These are phyloP conservation scores for Neocatenulostroma microsporum DNA, from an alignment of 2,329 filamentous ascomycete species.

Conservation along the genomic window DNA sequence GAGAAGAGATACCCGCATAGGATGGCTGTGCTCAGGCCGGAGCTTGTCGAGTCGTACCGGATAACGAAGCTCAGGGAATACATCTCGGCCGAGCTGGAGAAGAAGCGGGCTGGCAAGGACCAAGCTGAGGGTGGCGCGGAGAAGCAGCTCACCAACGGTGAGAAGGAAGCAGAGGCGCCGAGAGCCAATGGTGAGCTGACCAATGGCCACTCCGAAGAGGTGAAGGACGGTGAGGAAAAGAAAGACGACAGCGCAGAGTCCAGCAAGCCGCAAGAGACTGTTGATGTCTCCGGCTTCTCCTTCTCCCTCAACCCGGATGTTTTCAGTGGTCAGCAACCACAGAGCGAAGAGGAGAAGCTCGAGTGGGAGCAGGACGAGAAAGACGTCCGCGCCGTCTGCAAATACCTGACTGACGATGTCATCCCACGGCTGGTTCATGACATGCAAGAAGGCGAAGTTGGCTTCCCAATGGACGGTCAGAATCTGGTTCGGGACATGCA, in stretches of 20 bases:
- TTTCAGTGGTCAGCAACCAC: conserved; percentile 84
- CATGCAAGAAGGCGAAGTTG: conserved; percentile 83
- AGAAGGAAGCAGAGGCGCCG: conserved; percentile 17
- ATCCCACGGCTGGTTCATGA: conserved; percentile 83
- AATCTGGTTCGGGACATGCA: conserved; percentile 83
- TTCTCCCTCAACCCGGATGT: conserved; percentile 91
- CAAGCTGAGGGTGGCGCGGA: conserved; percentile 10
- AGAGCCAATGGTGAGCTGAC: conserved; percentile 4
- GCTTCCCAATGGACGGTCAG: conserved; percentile 97
- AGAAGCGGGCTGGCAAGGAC: conserved; percentile 42
- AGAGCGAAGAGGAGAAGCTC: conserved; percentile 82
- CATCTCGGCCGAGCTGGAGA: conserved; percentile 69
- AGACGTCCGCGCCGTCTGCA: conserved; percentile 76
- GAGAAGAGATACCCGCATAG: conserved; percentile 72
- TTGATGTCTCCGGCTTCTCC: conserved; percentile 80
- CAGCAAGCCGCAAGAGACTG: conserved; percentile 51
- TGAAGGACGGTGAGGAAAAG: conserved; percentile 20
- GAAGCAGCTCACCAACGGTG: conserved; percentile 26
- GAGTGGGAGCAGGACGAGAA: conserved; percentile 77
- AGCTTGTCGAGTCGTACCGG: conserved; percentile 80
- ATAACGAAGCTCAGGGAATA: conserved; percentile 83
- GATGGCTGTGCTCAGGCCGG: conserved; percentile 88
- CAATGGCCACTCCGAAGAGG: conserved; percentile 15
- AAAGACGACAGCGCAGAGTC: conserved; percentile 20
- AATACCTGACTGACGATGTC: conserved; percentile 65